Conservation (phyloP, 2,329 filamentous ascomycete genomes). For the Periglandula ipomoeae region DNA sequence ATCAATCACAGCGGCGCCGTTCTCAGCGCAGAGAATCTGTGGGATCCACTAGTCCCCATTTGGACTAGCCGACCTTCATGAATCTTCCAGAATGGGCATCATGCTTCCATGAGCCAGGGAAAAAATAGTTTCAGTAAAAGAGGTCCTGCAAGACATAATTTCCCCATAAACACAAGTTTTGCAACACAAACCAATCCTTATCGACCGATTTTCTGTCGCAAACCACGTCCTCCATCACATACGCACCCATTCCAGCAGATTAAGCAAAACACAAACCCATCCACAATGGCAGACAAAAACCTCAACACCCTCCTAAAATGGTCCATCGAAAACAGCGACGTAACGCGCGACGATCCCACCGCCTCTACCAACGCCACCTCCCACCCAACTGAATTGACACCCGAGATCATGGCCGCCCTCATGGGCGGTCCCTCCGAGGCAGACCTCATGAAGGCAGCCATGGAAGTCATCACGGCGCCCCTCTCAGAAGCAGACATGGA, state of each 20-base stretch:
- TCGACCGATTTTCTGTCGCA: too few species aligned
- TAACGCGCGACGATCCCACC: conserved; percentile 18
- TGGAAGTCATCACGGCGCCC: conserved; percentile 61
- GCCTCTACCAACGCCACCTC: conserved; percentile 22
- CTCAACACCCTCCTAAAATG: conserved; percentile 76
- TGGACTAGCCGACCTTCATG: conserved; percentile 19
- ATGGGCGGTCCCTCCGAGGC: conserved; percentile 84
- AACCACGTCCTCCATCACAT: background rate
- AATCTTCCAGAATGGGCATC: conserved; percentile 32
- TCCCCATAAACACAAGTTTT: background rate
- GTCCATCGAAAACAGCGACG: conserved; percentile 47
- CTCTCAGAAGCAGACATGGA: conserved; percentile 58
- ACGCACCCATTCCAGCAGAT: background rate
- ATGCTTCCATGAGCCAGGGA: conserved; percentile 1
- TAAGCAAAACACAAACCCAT: background rate
- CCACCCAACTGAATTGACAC: conserved; percentile 42
- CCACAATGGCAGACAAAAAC: conserved; percentile 32
- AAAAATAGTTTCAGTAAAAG: background rate
- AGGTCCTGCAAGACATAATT: background rate
- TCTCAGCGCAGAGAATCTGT: background rate
- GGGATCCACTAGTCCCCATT: conserved; percentile 17
- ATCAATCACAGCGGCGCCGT: too few species aligned
- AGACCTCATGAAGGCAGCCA: conserved; percentile 80
- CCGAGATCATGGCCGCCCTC: conserved; percentile 63
- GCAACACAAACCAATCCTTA: too few species aligned